Conservation (phyloP, 805 yeast species). For the Spathaspora hagerdaliae region DNA sequence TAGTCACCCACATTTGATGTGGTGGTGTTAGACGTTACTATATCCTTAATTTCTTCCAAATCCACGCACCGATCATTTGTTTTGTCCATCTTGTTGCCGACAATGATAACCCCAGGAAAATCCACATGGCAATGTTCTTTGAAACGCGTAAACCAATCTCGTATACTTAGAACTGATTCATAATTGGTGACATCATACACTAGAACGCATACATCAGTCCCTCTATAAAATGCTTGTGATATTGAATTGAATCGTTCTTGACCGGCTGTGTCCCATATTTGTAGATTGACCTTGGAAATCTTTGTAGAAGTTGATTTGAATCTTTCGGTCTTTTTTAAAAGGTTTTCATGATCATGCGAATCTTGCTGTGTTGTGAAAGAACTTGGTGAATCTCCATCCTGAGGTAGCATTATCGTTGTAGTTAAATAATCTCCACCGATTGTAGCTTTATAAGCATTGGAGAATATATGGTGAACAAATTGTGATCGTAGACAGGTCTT, state of each 20-base stretch:
- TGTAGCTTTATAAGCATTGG: conserved; percentile 55
- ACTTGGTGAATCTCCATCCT: too few relatives aligned
- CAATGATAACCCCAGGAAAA: conserved; percentile 45
- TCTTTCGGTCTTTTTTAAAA: too few relatives aligned
- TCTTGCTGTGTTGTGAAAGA: too few relatives aligned
- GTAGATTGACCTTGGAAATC: conserved; percentile 36
- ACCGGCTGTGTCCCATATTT: conserved; percentile 54
- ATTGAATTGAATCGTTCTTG: conserved; percentile 47
- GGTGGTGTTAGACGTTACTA: conserved; percentile 19
- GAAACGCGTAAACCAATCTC: conserved; percentile 47
- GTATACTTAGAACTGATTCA: conserved; percentile 45
- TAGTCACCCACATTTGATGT: conserved; percentile 18
- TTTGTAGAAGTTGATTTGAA: neutral
- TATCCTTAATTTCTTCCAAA: conserved; percentile 30
- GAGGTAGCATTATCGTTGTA: conserved; percentile 22
- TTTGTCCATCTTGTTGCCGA: conserved; percentile 50
- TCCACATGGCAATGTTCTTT: conserved; percentile 45
- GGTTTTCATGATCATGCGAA: too few relatives aligned
- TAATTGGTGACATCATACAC: conserved; percentile 54
- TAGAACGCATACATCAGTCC: conserved; percentile 52
- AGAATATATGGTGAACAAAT: conserved; percentile 50
- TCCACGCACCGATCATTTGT: conserved; percentile 31
- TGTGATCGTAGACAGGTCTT: conserved; percentile 56
- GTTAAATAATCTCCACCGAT: conserved; percentile 58
- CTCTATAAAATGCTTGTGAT: conserved; percentile 53